Evolutionary conservation across 306 rosid species (phyloP).

Genomic region (Rubus idaeus): DNA sequence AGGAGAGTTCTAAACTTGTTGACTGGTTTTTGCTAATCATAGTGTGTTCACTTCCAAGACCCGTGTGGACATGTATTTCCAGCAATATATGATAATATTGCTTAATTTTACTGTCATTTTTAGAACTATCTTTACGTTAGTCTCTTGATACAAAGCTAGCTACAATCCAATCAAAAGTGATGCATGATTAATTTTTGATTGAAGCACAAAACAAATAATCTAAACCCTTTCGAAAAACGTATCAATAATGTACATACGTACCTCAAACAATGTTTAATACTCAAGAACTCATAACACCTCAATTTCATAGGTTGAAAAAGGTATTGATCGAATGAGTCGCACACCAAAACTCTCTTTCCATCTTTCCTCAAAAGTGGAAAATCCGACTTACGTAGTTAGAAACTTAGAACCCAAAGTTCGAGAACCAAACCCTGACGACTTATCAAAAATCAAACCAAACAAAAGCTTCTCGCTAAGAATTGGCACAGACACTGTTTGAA

Average conservation of each 20-base stretch:
- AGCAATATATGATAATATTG: neutral
- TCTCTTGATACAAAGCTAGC: neutral
- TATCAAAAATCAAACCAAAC: neutral
- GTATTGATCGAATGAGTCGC: neutral
- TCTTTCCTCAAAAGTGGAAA: neutral
- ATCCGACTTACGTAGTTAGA: neutral
- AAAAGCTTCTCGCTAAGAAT: neutral
- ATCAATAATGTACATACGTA: neutral
- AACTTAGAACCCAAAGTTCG: neutral
- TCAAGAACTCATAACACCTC: neutral
- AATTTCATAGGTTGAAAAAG: neutral
- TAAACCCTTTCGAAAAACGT: neutral
- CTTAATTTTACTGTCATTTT: no score
- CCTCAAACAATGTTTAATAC: neutral
- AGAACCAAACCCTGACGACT: neutral
- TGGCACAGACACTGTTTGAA: neutral
- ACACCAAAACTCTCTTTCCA: neutral
- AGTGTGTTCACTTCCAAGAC: neutral
- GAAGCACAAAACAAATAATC: neutral
- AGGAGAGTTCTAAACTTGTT: neutral
- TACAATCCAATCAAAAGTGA: neutral
- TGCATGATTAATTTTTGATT: neutral
- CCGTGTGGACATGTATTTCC: neutral
- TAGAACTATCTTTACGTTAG: no score
- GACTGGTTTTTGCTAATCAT: neutral